phyloP scores from a whole-genome alignment of 257 asterid genomes.

The Rubia yunnanensis region DNA sequence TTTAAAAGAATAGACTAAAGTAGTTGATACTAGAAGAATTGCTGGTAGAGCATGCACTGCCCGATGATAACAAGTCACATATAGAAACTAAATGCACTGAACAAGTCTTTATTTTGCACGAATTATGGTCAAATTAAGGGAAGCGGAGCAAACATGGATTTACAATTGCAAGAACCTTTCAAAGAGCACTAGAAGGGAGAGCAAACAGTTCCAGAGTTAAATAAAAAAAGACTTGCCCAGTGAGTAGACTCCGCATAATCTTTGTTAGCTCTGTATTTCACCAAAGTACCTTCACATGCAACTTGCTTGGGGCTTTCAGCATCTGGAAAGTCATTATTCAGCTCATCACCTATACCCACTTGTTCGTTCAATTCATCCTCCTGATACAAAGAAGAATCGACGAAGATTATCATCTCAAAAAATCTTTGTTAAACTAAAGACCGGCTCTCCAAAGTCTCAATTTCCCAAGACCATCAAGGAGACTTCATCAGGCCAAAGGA shows the following conservation, averaged over 20 bases:
- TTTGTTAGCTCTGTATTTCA: conserved; percentile 48
- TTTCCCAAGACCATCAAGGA: background rate
- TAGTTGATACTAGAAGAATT: background rate
- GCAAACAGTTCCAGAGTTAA: background rate
- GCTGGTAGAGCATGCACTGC: background rate
- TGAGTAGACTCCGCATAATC: conserved; percentile 41
- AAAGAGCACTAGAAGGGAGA: background rate
- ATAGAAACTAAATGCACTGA: background rate
- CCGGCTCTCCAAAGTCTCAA: background rate
- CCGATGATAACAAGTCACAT: background rate
- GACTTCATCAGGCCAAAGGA: background rate
- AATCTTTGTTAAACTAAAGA: background rate
- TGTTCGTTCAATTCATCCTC: conserved; percentile 27
- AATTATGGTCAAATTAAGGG: background rate
- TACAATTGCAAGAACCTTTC: background rate
- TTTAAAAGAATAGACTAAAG: conserved; percentile 1
- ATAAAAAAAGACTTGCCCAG: conserved; percentile 33
- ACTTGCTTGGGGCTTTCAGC: conserved; percentile 34
- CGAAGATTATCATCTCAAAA: conserved; percentile 3
- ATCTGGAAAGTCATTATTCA: conserved; percentile 36
- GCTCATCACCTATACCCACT: conserved; percentile 24
- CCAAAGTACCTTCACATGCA: conserved; percentile 41
- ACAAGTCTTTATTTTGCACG: background rate
- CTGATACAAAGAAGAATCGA: conserved; percentile 18
- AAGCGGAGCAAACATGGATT: background rate